These are phyloP conservation scores for Pulveroboletus sp. DNA, from an alignment of 768 basidiomycete species.

Conservation along the genomic window DNA sequence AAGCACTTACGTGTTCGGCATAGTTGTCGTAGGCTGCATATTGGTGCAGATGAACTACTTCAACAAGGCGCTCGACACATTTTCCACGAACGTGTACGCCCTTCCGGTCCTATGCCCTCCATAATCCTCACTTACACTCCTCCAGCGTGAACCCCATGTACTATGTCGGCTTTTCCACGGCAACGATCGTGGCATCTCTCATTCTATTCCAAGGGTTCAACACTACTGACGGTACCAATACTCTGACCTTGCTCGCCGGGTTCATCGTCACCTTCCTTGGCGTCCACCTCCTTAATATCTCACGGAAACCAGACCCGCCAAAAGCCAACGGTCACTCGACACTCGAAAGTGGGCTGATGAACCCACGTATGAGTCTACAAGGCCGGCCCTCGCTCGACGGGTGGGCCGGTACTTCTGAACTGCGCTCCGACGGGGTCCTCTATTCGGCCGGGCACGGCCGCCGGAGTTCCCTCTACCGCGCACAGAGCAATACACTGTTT, in stretches of 20 bases:
- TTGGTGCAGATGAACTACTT: slow-evolving; percentile 94
- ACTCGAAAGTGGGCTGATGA: slow-evolving; percentile 65
- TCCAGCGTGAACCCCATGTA: slow-evolving; percentile 94
- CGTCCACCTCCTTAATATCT: slow-evolving; percentile 90
- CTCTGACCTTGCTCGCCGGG: slow-evolving; percentile 83
- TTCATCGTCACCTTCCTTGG: slow-evolving; percentile 94
- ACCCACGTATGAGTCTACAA: slow-evolving; percentile 78
- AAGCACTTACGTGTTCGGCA: slow-evolving; percentile 94
- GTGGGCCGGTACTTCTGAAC: slow-evolving; percentile 48
- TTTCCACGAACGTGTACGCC: slow-evolving; percentile 95
- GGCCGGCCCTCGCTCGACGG: slow-evolving; percentile 80
- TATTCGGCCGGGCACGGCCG: slow-evolving; percentile 53
- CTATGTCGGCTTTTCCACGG: slow-evolving; percentile 94
- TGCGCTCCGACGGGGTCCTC: slow-evolving; percentile 25
- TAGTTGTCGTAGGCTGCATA: slow-evolving; percentile 81
- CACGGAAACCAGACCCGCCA: slow-evolving; percentile 53
- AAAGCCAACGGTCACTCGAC: slow-evolving; percentile 47
- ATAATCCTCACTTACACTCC: background rate
- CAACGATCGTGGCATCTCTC: slow-evolving; percentile 89
- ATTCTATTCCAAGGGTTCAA: slow-evolving; percentile 98
- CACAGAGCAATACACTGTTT: slow-evolving; percentile 68
- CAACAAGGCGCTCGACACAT: slow-evolving; percentile 96
- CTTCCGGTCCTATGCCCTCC: background rate
- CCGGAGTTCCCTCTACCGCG: slow-evolving; percentile 61
- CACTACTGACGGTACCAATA: slow-evolving; percentile 77